A percentile compares a stretch with the other conserved stretches of the same genome.
Conservation (phyloP, 352 stramenopile genomes). For the Blastocystis sp. region DNA sequence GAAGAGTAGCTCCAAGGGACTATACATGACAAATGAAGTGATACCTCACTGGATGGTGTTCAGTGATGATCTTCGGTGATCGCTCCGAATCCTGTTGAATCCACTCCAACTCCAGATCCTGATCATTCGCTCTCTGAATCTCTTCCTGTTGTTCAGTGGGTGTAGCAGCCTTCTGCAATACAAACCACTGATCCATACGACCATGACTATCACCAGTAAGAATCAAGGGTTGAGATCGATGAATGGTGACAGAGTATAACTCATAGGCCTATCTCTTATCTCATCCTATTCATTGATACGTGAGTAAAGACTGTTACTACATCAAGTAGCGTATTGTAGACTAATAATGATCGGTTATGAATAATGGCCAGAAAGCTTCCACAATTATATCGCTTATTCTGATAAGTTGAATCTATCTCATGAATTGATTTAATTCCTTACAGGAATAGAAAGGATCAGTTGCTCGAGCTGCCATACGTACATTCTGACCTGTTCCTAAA, state of each 20-base stretch:
- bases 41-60: neutral
- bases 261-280: neutral
- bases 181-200: slow-evolving; percentile 23
- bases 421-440: neutral
- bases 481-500: neutral
- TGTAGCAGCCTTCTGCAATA: neutral
- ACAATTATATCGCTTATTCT: neutral
- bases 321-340: neutral
- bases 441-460: neutral
- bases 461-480: neutral
- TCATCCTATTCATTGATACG: neutral
- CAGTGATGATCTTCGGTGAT: neutral
- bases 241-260: neutral
- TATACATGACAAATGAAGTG: neutral
- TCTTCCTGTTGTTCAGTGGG: neutral
- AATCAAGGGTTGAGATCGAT: neutral
- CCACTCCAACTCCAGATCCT: neutral
- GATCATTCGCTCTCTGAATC: neutral
- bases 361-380: slow-evolving; percentile 13
- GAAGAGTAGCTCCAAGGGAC: neutral
- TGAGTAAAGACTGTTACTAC: neutral
- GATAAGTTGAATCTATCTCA: neutral
- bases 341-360: neutral
- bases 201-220: neutral
- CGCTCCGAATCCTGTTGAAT: neutral